phyloP scores from a whole-genome alignment of 495 filamentous ascomycete genomes.

The Geoglossum glabrum region DNA sequence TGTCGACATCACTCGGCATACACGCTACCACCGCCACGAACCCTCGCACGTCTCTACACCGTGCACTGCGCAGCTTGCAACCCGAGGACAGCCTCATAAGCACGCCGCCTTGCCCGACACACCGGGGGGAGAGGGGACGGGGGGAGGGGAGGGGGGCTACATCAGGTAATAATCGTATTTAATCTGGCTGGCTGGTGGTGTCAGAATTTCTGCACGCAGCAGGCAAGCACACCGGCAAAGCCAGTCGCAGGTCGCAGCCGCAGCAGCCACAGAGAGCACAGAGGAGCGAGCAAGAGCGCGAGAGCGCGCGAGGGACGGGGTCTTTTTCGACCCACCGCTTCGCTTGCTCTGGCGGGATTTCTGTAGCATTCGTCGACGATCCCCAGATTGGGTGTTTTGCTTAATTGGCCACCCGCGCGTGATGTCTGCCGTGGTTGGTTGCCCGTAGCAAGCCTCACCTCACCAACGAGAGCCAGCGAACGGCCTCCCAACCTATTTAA shows the following conservation, averaged over 20 bases:
- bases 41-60: not conserved
- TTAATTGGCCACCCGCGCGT: not conserved
- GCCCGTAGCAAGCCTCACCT: not conserved
- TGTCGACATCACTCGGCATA: not conserved
- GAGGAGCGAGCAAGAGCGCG: not conserved
- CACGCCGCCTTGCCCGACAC: not conserved
- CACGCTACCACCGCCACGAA: not conserved
- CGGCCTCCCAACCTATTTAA: not conserved
- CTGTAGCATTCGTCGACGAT: conserved; percentile 1
- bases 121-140: not conserved
- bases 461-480: not conserved
- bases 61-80: not conserved
- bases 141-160: no score
- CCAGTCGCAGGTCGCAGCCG: not conserved
- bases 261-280: not conserved
- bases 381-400: conserved; percentile 2
- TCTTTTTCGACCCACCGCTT: not conserved
- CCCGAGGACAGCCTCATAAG: not conserved
- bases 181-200: not conserved
- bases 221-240: not conserved
- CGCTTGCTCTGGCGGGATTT: not conserved
- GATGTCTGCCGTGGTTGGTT: conserved; percentile 1
- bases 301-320: not conserved
- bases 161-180: not conserved
- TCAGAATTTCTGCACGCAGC: not conserved